These are phyloP conservation scores for slime mould (Dictyostelium discoideum) DNA, from an alignment of 78 protist genomes.

Conservation along the genomic window dicty_2.7 NC_007089.4:2337001-2337500, in stretches of 20 bases:
- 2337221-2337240: background rate
- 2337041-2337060: constrained; percentile 42
- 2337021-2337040: constrained; percentile 26
- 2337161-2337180: background rate
- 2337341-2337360: background rate
- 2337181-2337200: background rate
- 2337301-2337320: background rate
- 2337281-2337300: background rate
- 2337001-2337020: constrained; percentile 46
- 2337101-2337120: background rate
- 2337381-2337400: background rate
- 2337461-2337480: background rate
- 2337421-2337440: background rate
- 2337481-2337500: background rate
- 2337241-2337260: background rate
- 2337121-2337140: background rate
- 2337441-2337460: background rate
- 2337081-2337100: constrained; percentile 1
- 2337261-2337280: background rate
- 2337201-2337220: background rate
- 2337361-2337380: background rate
- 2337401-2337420: background rate
- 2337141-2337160: too few species aligned
- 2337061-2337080: constrained; percentile 36
- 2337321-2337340: background rate